Base-by-base conservation (phyloP, 2,329 filamentous ascomycete species). In the Apiospora malaysiana region DNA sequence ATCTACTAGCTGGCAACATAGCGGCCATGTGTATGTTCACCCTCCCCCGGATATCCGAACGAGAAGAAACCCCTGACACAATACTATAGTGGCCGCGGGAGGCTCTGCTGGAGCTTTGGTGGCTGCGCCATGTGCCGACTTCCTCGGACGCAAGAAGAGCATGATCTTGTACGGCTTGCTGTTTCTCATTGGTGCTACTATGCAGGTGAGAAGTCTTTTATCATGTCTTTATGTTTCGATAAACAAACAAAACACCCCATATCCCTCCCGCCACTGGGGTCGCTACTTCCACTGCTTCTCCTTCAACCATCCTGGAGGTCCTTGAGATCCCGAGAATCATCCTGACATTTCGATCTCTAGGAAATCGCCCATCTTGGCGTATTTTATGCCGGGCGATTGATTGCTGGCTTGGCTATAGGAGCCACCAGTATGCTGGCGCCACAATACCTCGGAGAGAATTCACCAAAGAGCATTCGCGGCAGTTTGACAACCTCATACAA, bases 401-500 rank as follows among this genome's bases (percentile, higher is more conserved):
- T 83, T n/a, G 77, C 78, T 1, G 81, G 80, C 8, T 73, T 83
- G 27, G 77, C 78, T 2, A 79, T 82, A 42, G 81, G 79, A 1
- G 79, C 77, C 8, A 81, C 76, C 3, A 82, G 79, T 21, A 82
- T 63, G 78, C 70, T 83, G 56, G 80, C 81, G 1, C 83, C 83
- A 10, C 79, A 83, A 40, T 84, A 81, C 70, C 76, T 84, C 0
- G 79, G 81, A 1, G 83, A 84, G 70, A 83, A 81, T 68, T 40
- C 78, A 80, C 0, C 82, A 4, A 83, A 82, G 68, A 80, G 79
- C 9, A 77, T 84, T 21, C 79, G 82, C 69, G 82, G 82, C 0
- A 80, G 81, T 2, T 77, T 83, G 47, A 83, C 82, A 1, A 81
- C 82, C 6, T 77, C 80, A 0, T 84, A 83, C 71, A 82, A 83